These are phyloP conservation scores for Puccinia triticina DNA, from an alignment of 1,284 basidiomycete species.

Conservation along the genomic window DNA sequence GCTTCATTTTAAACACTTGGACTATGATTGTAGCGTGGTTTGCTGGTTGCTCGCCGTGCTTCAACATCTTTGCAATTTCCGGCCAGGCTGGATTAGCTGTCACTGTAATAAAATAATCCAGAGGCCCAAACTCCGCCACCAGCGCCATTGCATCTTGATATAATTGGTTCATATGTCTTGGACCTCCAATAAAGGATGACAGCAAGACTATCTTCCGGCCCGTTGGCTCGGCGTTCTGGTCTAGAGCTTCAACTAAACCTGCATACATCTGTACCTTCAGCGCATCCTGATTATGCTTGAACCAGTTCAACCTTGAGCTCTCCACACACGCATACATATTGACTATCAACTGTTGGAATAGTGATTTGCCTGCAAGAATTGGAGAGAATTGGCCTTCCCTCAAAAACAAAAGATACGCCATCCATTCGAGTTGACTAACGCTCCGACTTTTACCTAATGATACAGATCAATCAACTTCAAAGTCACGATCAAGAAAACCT, in stretches of 20 bases:
- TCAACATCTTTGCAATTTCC: slow-evolving; percentile 62
- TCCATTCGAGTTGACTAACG: slow-evolving; percentile 2
- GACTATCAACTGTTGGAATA: slow-evolving; percentile 17
- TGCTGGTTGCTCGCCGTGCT: slow-evolving; percentile 61
- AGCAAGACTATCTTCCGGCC: slow-evolving; percentile 58
- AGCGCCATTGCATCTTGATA: slow-evolving; percentile 61
- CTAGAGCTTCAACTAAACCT: not conserved
- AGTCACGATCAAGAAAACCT: not conserved
- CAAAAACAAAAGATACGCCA: not conserved
- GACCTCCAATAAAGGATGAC: slow-evolving; percentile 60
- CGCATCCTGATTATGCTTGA: not conserved
- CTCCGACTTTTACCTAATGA: no score
- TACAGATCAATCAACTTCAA: slow-evolving; percentile 56
- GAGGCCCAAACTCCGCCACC: slow-evolving; percentile 57
- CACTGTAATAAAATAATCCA: slow-evolving; percentile 62
- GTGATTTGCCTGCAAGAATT: no score
- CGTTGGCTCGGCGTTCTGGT: not conserved
- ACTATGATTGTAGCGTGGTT: slow-evolving; percentile 65
- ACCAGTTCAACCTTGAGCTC: not conserved
- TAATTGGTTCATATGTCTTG: no score
- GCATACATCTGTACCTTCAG: slow-evolving; percentile 55
- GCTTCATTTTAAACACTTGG: slow-evolving; percentile 64
- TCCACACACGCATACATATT: slow-evolving; percentile 21
- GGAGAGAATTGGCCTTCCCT: slow-evolving; percentile 53
- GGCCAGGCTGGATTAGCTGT: slow-evolving; percentile 62